These are phyloP conservation scores for Cubamyces sp. DNA, from an alignment of 768 basidiomycete species.

Conservation along the genomic window DNA sequence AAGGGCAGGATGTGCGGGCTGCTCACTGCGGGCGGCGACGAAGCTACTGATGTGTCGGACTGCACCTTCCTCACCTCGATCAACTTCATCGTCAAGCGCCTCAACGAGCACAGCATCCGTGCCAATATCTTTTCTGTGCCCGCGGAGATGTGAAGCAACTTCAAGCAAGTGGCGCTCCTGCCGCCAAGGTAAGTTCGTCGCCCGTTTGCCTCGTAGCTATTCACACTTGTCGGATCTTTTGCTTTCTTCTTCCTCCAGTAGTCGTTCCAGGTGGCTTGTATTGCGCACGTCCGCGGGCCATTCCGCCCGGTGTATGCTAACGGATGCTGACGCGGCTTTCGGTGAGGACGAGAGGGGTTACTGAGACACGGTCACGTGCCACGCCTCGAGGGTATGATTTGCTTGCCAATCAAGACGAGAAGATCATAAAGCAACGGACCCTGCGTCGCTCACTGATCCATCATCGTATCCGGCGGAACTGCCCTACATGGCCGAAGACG, in stretches of 20 bases:
- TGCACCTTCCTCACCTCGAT: slow-evolving; percentile 29
- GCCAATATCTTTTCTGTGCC: slow-evolving; percentile 24
- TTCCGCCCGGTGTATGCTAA: background rate
- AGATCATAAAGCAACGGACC: background rate
- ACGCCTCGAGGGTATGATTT: background rate
- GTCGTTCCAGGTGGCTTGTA: no score
- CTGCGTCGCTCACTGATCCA: background rate
- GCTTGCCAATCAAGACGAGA: slow-evolving; percentile 5
- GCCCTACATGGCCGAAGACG: background rate
- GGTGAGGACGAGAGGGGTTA: background rate
- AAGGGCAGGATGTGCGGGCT: slow-evolving; percentile 24
- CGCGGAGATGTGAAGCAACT: background rate
- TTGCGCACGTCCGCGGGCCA: background rate
- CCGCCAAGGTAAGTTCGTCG: no score
- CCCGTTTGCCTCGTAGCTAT: no score
- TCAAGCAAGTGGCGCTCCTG: no score
- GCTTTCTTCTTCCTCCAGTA: no score
- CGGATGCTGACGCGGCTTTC: background rate
- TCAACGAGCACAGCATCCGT: background rate
- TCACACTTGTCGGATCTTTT: no score
- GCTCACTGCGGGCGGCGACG: slow-evolving; percentile 30
- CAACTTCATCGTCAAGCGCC: slow-evolving; percentile 25
- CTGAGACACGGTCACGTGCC: slow-evolving; percentile 10
- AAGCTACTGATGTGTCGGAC: slow-evolving; percentile 22
- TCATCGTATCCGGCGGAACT: background rate